Percentiles rank a stretch among this genome's conserved stretches.
Conservation (phyloP, 2,329 filamentous ascomycete genomes). For the Ambrosiella xylebori region DNA sequence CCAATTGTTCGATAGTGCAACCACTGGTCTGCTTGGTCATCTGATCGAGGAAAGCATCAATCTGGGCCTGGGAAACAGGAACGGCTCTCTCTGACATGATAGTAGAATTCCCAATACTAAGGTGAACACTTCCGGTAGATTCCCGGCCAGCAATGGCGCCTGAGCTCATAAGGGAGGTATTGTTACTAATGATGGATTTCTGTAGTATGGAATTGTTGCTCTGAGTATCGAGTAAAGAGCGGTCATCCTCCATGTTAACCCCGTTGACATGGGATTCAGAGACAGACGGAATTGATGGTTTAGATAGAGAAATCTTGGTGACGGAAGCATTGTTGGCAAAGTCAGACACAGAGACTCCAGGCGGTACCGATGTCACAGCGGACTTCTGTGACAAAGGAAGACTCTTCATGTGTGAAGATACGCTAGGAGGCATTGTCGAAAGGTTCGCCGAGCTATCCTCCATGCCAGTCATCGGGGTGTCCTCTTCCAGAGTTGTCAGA, state of each 20-base stretch:
- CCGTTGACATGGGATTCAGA: slow-evolving; percentile 17
- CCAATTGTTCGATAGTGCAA: slow-evolving; percentile 80
- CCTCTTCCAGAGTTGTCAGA: slow-evolving; percentile 33
- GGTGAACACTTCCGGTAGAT: not conserved
- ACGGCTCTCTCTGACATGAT: slow-evolving; percentile 9
- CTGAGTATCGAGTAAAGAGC: slow-evolving; percentile 17
- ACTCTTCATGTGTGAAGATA: slow-evolving; percentile 21
- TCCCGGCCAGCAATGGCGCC: not conserved
- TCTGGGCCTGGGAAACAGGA: slow-evolving; percentile 29
- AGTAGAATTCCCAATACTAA: not conserved
- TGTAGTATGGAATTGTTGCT: slow-evolving; percentile 23
- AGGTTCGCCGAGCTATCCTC: slow-evolving; percentile 26
- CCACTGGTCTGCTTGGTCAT: slow-evolving; percentile 54
- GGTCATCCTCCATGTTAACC: slow-evolving; percentile 2
- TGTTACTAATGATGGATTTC: not conserved
- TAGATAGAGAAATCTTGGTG: slow-evolving; percentile 67
- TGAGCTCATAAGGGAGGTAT: not conserved
- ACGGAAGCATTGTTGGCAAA: slow-evolving; percentile 75
- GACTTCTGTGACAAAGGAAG: slow-evolving; percentile 50
- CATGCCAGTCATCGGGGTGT: slow-evolving; percentile 45
- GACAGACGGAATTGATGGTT: not conserved
- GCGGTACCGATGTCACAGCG: slow-evolving; percentile 37
- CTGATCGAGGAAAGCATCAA: slow-evolving; percentile 41
- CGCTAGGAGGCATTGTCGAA: slow-evolving; percentile 11
- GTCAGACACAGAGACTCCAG: slow-evolving; percentile 40